A percentile compares a stretch with the other conserved stretches of the same genome.
Conservation (phyloP, 257 asterid genomes). For the Solanum chilense region DNA sequence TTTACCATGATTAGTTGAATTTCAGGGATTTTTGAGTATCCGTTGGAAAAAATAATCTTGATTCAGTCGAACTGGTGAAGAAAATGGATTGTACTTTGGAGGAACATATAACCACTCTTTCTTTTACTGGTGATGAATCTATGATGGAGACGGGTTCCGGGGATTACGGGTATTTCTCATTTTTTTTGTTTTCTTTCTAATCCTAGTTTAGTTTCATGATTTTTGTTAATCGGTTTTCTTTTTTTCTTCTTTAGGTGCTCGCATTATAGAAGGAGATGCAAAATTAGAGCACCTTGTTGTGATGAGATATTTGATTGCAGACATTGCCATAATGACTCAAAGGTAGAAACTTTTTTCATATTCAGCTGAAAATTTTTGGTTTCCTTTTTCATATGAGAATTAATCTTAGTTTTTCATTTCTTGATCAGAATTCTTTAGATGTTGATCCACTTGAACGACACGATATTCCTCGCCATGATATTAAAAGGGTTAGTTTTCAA, state of each 20-base stretch:
- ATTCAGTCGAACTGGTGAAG: not conserved
- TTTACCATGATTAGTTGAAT: not conserved
- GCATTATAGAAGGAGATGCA: constrained; percentile 63
- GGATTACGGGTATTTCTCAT: constrained; percentile 29
- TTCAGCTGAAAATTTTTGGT: too few species aligned
- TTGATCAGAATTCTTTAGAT: constrained; percentile 46
- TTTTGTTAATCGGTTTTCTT: not conserved
- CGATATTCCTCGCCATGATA: constrained; percentile 63
- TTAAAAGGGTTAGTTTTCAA: constrained; percentile 34
- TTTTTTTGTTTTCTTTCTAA: not conserved
- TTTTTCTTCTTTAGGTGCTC: constrained; percentile 30
- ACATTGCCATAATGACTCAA: constrained; percentile 81
- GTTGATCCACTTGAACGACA: constrained; percentile 52
- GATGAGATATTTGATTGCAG: constrained; percentile 63
- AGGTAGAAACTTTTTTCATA: constrained; percentile 13
- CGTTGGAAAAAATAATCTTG: not conserved
- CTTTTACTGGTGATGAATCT: not conserved
- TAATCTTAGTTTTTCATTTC: not conserved
- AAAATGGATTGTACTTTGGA: constrained; percentile 17
- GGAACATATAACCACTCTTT: not conserved
- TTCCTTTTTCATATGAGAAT: not conserved
- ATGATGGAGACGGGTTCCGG: constrained; percentile 19
- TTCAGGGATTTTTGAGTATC: constrained; percentile 1
- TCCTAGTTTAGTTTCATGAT: not conserved
- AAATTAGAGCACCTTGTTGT: constrained; percentile 66